Percentiles rank a stretch among this genome's conserved stretches.
phyloP scores from a whole-genome alignment of 2,329 filamentous ascomycete genomes.

The Ophiostoma himal-ulmi region DNA sequence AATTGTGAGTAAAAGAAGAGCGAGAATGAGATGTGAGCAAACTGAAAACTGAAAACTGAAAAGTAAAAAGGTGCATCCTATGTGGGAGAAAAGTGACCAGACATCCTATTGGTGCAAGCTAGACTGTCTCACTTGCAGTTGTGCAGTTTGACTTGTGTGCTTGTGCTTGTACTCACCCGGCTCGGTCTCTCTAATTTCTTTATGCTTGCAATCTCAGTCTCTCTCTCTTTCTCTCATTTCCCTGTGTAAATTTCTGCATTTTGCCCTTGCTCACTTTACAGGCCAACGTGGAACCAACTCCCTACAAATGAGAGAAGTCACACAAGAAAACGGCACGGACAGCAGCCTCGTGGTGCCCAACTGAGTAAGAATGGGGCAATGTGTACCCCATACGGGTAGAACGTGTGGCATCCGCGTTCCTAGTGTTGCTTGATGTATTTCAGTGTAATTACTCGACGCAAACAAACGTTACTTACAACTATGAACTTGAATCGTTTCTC shows the following conservation, averaged over 20 bases:
- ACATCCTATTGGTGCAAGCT: neutral
- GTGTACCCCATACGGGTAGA: neutral
- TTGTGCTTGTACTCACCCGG: neutral
- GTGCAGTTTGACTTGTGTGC: neutral
- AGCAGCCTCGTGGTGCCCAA: neutral
- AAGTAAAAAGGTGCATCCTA: neutral
- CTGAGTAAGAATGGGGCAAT: neutral
- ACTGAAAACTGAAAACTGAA: neutral
- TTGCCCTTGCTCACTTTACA: neutral
- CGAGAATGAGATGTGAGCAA: neutral
- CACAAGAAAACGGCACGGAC: neutral
- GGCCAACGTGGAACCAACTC: neutral
- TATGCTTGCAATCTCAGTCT: neutral
- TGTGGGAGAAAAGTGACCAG: constrained; percentile 6
- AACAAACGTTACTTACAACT: too few relatives aligned
- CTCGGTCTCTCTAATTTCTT: neutral
- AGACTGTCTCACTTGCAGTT: neutral
- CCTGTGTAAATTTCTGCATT: neutral
- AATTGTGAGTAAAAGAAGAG: neutral
- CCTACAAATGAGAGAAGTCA: neutral
- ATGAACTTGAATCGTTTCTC: neutral
- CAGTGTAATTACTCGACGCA: neutral
- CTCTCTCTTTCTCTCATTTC: neutral
- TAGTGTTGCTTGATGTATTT: neutral
- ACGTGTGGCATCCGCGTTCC: neutral